Evolutionary conservation across 495 filamentous ascomycete species (phyloP).

Genomic region (Gamarada debralockiae): DNA sequence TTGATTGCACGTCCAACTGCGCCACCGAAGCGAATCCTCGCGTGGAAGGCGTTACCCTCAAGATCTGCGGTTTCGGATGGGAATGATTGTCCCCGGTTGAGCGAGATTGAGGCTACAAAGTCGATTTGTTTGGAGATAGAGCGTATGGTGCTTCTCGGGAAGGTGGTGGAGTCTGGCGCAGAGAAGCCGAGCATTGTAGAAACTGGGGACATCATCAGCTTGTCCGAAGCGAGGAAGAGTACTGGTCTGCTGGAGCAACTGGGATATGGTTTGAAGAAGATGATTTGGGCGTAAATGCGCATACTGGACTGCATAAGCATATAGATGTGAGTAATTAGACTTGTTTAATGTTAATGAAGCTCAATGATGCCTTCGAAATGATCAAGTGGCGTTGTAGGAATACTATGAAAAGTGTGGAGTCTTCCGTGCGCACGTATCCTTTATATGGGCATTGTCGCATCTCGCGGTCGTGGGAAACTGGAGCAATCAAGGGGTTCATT

Average conservation of each 20-base stretch:
- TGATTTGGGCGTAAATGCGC: slow-evolving; percentile 74
- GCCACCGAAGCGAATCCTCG: slow-evolving; percentile 25
- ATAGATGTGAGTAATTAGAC: too few species aligned
- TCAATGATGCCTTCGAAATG: too few species aligned
- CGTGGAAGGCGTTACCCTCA: slow-evolving; percentile 60
- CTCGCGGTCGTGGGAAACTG: too few species aligned
- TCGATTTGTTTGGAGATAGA: slow-evolving; percentile 57
- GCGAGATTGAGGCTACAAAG: slow-evolving; percentile 66
- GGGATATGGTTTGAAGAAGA: slow-evolving; percentile 81
- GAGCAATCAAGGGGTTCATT: too few species aligned
- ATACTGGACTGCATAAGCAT: too few species aligned
- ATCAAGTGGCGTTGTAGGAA: too few species aligned
- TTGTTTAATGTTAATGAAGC: too few species aligned
- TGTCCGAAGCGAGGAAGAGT: slow-evolving; percentile 80
- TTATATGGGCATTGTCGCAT: too few species aligned
- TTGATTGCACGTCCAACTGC: slow-evolving; percentile 11
- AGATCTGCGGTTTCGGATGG: slow-evolving; percentile 39
- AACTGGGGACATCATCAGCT: slow-evolving; percentile 71
- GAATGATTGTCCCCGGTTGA: slow-evolving; percentile 36
- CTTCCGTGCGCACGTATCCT: too few species aligned
- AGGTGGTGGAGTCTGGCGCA: slow-evolving; percentile 26
- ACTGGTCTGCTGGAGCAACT: slow-evolving; percentile 83
- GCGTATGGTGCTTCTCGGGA: slow-evolving; percentile 19
- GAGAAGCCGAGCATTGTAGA: slow-evolving; percentile 48
- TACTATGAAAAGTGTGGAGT: too few species aligned